Base-by-base conservation (phyloP, 345 rosid species). In the Eutrema heterophyllum region DNA sequence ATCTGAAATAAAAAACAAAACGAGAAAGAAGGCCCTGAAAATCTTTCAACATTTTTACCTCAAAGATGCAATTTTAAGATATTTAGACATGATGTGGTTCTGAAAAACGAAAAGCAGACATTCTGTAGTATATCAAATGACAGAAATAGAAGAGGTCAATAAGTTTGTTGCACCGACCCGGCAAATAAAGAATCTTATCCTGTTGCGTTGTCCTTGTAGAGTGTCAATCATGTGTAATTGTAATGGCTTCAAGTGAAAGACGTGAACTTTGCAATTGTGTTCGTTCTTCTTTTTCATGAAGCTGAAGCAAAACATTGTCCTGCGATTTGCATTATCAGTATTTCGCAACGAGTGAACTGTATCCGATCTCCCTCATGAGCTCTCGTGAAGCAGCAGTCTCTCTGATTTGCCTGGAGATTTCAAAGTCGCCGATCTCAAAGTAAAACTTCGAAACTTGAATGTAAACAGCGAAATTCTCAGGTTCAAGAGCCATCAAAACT, bases 381-480 rank as follows among this genome's bases (percentile, higher is more conserved):
- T 83, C 85, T 72, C 87, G 88, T 64, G 84, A 76, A 43, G 74
- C 74, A 44, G 84, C 86, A 67, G 56, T 71, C 79, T 86, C 89
- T 69, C 88, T 84, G 53, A 84, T 64, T 64, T 78, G 80, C 77
- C 76, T 71, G 15, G 96, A 78, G 48, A 78, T 38, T 57, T 85
- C 87, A 74, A 74, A 86, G 53, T 88, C 90, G 73, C 96, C 87
- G 11, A 84, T 81, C 50, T 84, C 89, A 74, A 87, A 81, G 75
- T 83, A 87, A 79, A 91, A 93, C 72, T 82, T 86, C 0, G 96
- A 86, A 55, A 88, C 89, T 66, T 88, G 94, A 68, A 83, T 65
- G 64, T 56, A 72, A 73, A 88, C 81, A 59, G 89, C 80, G 38
- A 84, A 86, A 74, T 84, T 84, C 18, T 81, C 83, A 29, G 84